Conservation (phyloP, 2,329 filamentous ascomycete genomes). For the Seiridium unicorne region DNA sequence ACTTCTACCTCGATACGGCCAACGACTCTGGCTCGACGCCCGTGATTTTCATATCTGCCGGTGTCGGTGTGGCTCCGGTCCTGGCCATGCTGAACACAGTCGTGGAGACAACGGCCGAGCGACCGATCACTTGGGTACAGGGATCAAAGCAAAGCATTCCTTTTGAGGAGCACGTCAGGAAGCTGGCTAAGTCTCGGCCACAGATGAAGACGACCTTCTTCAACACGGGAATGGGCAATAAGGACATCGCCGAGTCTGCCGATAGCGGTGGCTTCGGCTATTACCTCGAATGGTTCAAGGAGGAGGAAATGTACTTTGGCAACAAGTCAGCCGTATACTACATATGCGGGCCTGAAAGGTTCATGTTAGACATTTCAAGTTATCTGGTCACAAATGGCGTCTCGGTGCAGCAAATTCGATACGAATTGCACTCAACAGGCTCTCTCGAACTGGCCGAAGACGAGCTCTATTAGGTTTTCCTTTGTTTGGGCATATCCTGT, state of each 20-base stretch:
- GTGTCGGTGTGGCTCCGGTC: constrained; percentile 59
- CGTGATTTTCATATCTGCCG: constrained; percentile 60
- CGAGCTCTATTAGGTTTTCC: too few species aligned
- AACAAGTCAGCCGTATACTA: constrained; percentile 50
- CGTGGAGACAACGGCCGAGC: constrained; percentile 38
- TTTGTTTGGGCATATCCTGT: too few species aligned
- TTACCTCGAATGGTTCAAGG: constrained; percentile 43
- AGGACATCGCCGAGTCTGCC: constrained; percentile 41
- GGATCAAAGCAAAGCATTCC: constrained; percentile 50
- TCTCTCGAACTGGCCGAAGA: constrained; percentile 11
- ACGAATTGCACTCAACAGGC: constrained; percentile 9
- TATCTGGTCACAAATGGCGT: constrained; percentile 41
- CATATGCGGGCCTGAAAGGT: constrained; percentile 53
- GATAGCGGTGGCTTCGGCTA: constrained; percentile 44
- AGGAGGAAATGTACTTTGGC: constrained; percentile 42
- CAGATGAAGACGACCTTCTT: constrained; percentile 45
- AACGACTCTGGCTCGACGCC: constrained; percentile 38
- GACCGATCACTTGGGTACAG: constrained; percentile 59
- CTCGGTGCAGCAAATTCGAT: constrained; percentile 6
- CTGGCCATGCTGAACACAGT: constrained; percentile 59
- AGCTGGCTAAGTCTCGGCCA: constrained; percentile 34
- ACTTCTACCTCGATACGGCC: constrained; percentile 54
- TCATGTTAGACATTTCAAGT: constrained; percentile 50
- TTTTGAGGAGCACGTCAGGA: constrained; percentile 51
- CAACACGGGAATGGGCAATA: constrained; percentile 45